These are phyloP conservation scores for Rosellinia necatrix DNA, from an alignment of 2,329 filamentous ascomycete species.

Conservation along the genomic window DNA sequence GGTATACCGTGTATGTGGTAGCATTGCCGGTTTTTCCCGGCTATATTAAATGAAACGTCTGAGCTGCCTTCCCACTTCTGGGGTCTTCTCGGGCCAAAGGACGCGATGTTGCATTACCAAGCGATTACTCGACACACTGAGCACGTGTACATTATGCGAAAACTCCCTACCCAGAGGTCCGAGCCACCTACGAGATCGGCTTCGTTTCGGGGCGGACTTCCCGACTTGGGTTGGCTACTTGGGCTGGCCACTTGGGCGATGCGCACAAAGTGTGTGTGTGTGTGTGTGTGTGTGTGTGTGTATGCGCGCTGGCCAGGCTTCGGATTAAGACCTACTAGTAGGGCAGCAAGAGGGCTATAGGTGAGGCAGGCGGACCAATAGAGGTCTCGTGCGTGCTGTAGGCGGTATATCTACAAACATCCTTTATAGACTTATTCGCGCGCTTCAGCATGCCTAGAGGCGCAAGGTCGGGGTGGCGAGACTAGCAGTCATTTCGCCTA, in stretches of 20 bases:
- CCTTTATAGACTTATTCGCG: neutral
- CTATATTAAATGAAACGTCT: slow-evolving; percentile 21
- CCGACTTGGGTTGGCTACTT: neutral
- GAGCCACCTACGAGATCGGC: slow-evolving; percentile 13
- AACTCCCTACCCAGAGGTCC: slow-evolving; percentile 11
- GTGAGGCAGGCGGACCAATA: neutral
- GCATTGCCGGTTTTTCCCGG: slow-evolving; percentile 7
- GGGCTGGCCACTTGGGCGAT: no score
- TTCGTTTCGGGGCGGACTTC: slow-evolving; percentile 2
- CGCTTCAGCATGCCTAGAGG: neutral
- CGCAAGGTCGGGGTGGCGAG: neutral
- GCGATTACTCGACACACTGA: slow-evolving; percentile 6
- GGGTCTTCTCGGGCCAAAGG: slow-evolving; percentile 13
- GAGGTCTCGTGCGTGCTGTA: neutral
- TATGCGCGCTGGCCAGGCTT: no score
- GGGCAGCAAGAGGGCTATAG: no score
- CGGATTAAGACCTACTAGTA: no score
- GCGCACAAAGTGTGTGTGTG: no score
- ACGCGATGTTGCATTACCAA: slow-evolving; percentile 10
- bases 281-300: no score
- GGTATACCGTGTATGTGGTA: no score
- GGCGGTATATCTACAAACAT: neutral
- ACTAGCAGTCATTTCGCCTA: neutral
- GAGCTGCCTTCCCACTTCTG: slow-evolving; percentile 8
- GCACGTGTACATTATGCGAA: slow-evolving; percentile 11